Evolutionary conservation across 225 moss, liverwort and hornwort genomes (phyloP).

Genomic region (Bryum argenteum): DNA sequence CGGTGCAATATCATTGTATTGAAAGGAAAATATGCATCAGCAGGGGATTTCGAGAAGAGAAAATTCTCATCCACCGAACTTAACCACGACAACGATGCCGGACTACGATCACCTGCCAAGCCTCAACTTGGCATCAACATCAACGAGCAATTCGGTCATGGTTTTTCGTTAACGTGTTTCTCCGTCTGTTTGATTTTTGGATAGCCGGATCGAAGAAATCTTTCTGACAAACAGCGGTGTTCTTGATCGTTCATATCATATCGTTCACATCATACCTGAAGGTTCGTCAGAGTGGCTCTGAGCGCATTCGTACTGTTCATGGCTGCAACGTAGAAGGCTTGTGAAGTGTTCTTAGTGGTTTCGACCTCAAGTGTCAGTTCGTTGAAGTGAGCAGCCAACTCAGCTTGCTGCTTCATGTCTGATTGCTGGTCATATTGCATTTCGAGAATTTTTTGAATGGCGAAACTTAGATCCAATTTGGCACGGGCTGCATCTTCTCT

Average conservation of each 20-base stretch:
- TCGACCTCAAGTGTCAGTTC: conserved; percentile 72
- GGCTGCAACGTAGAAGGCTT: conserved; percentile 44
- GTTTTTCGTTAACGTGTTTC: not conserved
- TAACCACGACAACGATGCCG: not conserved
- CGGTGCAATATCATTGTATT: not conserved
- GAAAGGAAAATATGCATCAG: not conserved
- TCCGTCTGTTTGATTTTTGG: not conserved
- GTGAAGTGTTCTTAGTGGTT: conserved; percentile 43
- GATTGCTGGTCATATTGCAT: conserved; percentile 62
- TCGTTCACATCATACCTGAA: conserved; percentile 68
- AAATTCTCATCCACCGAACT: not conserved
- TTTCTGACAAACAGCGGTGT: not conserved
- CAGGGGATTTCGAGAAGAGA: conserved; percentile 14
- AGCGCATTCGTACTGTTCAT: conserved; percentile 58
- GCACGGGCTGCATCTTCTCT: conserved; percentile 49
- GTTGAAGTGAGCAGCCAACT: conserved; percentile 45
- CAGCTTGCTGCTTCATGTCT: conserved; percentile 47
- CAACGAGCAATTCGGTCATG: not conserved
- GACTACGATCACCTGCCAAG: conserved; percentile 11
- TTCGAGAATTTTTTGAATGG: conserved; percentile 45
- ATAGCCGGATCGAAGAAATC: not conserved
- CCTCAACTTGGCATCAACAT: conserved; percentile 6
- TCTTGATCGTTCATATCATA: not conserved
- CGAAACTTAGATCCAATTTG: conserved; percentile 47
- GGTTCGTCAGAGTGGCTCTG: conserved; percentile 37